These are phyloP conservation scores for Pestalotiopsis sp. DNA, from an alignment of 2,329 filamentous ascomycete genomes.

Conservation along the genomic window DNA sequence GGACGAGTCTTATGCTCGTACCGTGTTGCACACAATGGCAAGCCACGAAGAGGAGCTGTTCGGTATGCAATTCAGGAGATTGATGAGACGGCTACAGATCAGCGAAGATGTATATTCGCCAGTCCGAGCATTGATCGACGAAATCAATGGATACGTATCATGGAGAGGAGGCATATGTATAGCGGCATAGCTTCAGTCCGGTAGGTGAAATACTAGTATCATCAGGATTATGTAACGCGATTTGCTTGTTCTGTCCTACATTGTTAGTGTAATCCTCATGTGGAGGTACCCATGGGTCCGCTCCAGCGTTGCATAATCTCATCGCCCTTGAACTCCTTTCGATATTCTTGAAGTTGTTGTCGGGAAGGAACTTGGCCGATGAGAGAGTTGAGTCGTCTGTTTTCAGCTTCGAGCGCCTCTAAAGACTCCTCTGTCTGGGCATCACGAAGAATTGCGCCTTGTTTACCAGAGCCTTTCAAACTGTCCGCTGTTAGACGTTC, in stretches of 20 bases:
- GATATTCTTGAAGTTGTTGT: background rate
- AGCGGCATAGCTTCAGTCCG: background rate
- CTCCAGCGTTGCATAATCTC: constrained; percentile 13
- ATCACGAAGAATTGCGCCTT: constrained; percentile 25
- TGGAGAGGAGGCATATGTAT: background rate
- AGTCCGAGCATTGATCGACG: background rate
- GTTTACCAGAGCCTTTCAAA: constrained; percentile 14
- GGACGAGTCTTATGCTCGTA: constrained; percentile 2
- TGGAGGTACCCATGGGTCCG: background rate
- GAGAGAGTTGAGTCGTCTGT: constrained; percentile 18
- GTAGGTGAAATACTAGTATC: background rate
- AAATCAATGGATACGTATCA: background rate
- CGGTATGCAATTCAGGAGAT: background rate
- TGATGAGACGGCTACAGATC: constrained; percentile 11
- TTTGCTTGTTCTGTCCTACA: background rate
- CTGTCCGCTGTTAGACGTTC: constrained; percentile 28
- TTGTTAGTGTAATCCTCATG: background rate
- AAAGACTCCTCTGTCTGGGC: constrained; percentile 30
- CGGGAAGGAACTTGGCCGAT: background rate
- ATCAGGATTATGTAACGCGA: too few species aligned
- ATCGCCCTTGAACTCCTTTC: background rate
- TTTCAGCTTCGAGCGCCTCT: constrained; percentile 23
- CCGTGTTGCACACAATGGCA: background rate
- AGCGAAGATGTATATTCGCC: background rate
- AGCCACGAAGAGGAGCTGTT: background rate